phyloP scores from a whole-genome alignment of 495 filamentous ascomycete species.

The Xylaria scruposa region DNA sequence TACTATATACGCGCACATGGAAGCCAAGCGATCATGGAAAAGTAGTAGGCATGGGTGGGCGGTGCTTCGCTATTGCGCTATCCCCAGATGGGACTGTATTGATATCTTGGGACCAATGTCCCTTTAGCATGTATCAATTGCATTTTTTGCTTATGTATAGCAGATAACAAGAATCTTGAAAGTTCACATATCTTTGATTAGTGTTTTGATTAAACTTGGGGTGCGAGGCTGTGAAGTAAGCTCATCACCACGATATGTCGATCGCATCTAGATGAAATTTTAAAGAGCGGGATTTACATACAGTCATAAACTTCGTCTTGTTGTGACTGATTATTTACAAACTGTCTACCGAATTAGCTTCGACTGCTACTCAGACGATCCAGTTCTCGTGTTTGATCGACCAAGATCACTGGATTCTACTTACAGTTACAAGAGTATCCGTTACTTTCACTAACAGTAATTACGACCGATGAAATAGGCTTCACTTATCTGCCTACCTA shows the following conservation, averaged over 20 bases:
- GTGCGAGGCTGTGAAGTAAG: background rate
- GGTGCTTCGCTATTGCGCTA: conserved; percentile 17
- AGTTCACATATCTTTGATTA: background rate
- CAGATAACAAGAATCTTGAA: conserved; percentile 13
- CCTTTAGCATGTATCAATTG: conserved; percentile 8
- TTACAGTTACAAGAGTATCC: too few species aligned
- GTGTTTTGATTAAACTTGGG: background rate
- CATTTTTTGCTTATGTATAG: conserved; percentile 24
- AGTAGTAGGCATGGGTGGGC: background rate
- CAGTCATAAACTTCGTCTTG: too few species aligned
- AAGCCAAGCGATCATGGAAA: conserved; percentile 1
- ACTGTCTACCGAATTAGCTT: too few species aligned
- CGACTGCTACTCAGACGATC: too few species aligned
- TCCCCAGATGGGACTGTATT: conserved; percentile 15
- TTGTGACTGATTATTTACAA: too few species aligned
- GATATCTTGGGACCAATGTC: conserved; percentile 13
- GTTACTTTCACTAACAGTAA: too few species aligned
- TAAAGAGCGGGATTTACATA: too few species aligned
- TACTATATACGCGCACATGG: conserved; percentile 2
- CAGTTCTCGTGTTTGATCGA: too few species aligned
- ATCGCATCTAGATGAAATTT: background rate
- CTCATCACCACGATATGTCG: background rate
- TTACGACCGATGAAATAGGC: too few species aligned
- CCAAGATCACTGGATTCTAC: too few species aligned
- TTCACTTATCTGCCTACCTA: too few species aligned